Percentiles rank a stretch among this genome's conserved stretches.
Evolutionary conservation across 2,329 filamentous ascomycete species (phyloP).

Genomic region (Achaetomium macrosporum): DNA sequence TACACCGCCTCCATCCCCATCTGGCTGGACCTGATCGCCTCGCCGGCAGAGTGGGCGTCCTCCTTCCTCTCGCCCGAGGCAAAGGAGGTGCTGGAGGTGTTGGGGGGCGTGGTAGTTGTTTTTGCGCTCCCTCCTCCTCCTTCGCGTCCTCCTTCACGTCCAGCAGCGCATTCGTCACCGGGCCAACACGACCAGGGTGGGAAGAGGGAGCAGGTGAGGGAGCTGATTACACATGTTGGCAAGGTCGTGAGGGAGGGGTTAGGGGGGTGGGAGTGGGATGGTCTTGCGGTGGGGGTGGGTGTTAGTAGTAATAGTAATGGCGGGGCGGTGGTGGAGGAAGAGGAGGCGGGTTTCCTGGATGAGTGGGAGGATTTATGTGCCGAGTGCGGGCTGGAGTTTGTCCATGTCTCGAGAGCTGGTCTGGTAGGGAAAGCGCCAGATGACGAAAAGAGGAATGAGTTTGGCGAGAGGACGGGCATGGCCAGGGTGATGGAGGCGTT

Average conservation of each 20-base stretch:
- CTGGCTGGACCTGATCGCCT: conserved; percentile 59
- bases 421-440: conserved; percentile 18
- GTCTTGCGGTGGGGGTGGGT: conserved; percentile 54
- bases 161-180: neutral
- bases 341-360: conserved; percentile 32
- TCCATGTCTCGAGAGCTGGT: conserved; percentile 38
- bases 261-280: conserved; percentile 60
- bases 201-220: conserved; percentile 28
- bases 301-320: conserved; percentile 35
- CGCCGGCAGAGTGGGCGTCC: conserved; percentile 47
- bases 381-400: conserved; percentile 56
- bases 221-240: conserved; percentile 47
- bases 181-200: neutral
- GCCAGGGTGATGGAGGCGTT: conserved; percentile 55
- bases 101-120: conserved; percentile 55
- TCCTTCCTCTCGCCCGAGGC: conserved; percentile 58
- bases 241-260: conserved; percentile 51
- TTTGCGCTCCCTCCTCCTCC: conserved; percentile 36
- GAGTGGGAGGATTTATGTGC: conserved; percentile 58
- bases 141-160: neutral
- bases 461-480: conserved; percentile 56
- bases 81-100: conserved; percentile 53
- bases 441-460: conserved; percentile 46
- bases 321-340: conserved; percentile 26
- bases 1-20: conserved; percentile 56